Conservation (phyloP, 805 yeast genomes). For the Metschnikowia drakensbergensis region DNA sequence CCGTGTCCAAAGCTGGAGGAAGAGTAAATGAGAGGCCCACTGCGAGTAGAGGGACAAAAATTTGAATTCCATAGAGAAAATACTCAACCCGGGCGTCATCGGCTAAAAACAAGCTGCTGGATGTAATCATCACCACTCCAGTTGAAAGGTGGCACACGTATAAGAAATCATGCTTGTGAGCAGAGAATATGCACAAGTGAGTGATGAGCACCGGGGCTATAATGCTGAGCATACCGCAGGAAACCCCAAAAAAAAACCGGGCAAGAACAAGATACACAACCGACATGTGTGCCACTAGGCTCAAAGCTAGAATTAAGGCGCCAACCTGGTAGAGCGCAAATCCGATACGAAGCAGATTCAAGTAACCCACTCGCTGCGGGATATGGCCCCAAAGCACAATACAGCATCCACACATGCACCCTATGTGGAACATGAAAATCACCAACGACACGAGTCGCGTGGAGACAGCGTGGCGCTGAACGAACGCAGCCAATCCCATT, state of each 20-base stretch:
- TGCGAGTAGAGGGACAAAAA: neutral
- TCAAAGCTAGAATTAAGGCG: neutral
- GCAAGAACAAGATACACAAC: slow-evolving; percentile 2
- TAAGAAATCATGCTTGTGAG: slow-evolving; percentile 1
- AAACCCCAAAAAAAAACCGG: slow-evolving; percentile 5
- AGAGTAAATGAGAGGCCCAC: neutral
- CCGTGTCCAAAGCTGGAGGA: neutral
- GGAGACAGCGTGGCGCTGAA: slow-evolving; percentile 8
- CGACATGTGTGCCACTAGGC: slow-evolving; percentile 3
- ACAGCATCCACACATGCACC: slow-evolving; percentile 10
- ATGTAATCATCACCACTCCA: neutral
- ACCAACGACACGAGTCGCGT: slow-evolving; percentile 3
- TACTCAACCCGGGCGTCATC: neutral
- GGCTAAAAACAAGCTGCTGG: neutral
- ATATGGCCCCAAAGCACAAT: neutral
- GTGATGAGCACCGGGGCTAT: slow-evolving; percentile 12
- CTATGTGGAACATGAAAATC: slow-evolving; percentile 9
- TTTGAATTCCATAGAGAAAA: neutral
- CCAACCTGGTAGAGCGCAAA: slow-evolving; percentile 5
- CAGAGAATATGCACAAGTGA: slow-evolving; percentile 10
- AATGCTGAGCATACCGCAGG: slow-evolving; percentile 12
- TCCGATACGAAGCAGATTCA: slow-evolving; percentile 4
- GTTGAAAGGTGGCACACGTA: slow-evolving; percentile 4
- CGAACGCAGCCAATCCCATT: slow-evolving; percentile 9
- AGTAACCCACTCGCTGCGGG: slow-evolving; percentile 7